Base-by-base conservation (phyloP, 164 flowering plant species). In the Liriodendron chinense region DNA sequence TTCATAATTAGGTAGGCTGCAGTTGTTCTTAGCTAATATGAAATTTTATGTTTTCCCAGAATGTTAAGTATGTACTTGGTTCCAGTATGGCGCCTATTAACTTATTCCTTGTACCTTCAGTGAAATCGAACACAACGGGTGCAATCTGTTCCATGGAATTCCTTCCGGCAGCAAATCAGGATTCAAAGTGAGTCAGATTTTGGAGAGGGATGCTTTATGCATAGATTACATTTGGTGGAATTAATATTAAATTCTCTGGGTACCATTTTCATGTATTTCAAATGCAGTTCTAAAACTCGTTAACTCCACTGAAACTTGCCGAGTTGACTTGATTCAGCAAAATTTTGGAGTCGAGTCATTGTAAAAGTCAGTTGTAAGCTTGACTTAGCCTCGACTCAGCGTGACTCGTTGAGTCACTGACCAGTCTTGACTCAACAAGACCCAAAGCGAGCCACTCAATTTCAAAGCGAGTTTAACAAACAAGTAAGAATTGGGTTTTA, bases 141-240 rank as follows among this genome's bases (percentile, higher is more conserved):
- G 91, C 79, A 80, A 76, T 25, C 82, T 96, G 24, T 96, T 96
- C 81, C 75, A 83, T 78, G 88, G 77, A 47, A 91, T 94, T 53
- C 99, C 99, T 63, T 96, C 98, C 67, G 99, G 98, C 47, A 81
- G 71, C 72, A 86, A 90, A 63, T 96, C 99, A n/a, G 97, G 94
- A 21, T 94, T 94, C 79, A 92, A 96, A 93, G 99, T 92, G 49
- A 82, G 86, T 81, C 49, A 64, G 65, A 53, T 61, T 22, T 65
- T 64, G 34, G 21, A 21, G 18, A 14, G 18, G 13, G 59, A 53
- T 53, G 59, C 59, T 53, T 53, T 53, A 53, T 53, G 13, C 59
- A 2, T 53, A 53, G 59, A 53, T 53, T 16, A 12, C 59, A 53
- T 53, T 12, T 0, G 13, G 59, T 12, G 59, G 13, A 53, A 53